phyloP scores from a whole-genome alignment of 148 eudicot genomes.

The Chenopodium quinoa region DNA sequence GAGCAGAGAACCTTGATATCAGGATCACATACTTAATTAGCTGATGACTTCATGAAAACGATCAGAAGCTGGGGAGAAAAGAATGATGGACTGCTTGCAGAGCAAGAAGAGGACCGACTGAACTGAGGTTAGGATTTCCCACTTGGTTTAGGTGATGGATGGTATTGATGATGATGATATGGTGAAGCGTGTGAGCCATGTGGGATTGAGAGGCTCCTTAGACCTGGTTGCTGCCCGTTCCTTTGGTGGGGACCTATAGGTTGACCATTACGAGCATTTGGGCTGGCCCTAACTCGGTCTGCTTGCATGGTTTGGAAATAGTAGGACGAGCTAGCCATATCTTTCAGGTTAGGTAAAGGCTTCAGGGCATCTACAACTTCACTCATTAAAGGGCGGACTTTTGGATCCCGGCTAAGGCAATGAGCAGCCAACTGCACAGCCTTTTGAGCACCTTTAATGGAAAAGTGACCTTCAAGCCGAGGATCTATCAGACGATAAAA shows the following conservation, averaged over 20 bases:
- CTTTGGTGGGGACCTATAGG: conserved; percentile 30
- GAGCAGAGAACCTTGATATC: conserved; percentile 10
- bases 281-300: conserved; percentile 53
- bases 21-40: conserved; percentile 18
- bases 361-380: conserved; percentile 62
- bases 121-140: conserved; percentile 39
- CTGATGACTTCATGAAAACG: conserved; percentile 8
- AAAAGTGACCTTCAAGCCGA: conserved; percentile 73
- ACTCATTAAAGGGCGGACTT: conserved; percentile 68
- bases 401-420: conserved; percentile 77
- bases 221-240: conserved; percentile 54
- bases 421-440: conserved; percentile 69
- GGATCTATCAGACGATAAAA: conserved; percentile 69
- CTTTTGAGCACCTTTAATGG: conserved; percentile 75
- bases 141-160: conserved; percentile 63
- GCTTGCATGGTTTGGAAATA: conserved; percentile 66
- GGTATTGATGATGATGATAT: conserved; percentile 47
- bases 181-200: conserved; percentile 70
- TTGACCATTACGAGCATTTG: conserved; percentile 44
- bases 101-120: conserved; percentile 6
- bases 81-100: conserved; percentile 20
- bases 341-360: conserved; percentile 64
- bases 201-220: conserved; percentile 69
- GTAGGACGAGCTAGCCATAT: conserved; percentile 73
- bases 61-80: conserved; percentile 23